Evolutionary conservation across 2,329 filamentous ascomycete genomes (phyloP).

Genomic region (Aspergillus tamarii): DNA sequence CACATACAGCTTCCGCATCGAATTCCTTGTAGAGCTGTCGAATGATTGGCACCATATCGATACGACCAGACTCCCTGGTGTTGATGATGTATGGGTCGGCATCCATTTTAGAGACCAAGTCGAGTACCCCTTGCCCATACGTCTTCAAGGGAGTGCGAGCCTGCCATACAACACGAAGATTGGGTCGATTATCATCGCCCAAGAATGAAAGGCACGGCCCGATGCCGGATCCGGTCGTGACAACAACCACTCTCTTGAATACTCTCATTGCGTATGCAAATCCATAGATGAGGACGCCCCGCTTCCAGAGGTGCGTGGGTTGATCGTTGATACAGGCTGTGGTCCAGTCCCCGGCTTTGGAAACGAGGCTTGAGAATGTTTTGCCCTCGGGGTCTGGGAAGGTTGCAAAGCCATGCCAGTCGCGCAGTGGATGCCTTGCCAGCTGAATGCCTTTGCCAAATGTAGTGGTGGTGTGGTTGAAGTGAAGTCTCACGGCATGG

Average conservation of each 20-base stretch:
- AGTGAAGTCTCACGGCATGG: slow-evolving; percentile 73
- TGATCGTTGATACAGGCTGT: slow-evolving; percentile 63
- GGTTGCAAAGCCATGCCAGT: slow-evolving; percentile 78
- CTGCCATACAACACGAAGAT: slow-evolving; percentile 68
- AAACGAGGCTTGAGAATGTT: slow-evolving; percentile 71
- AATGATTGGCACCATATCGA: slow-evolving; percentile 62
- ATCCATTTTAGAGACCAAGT: slow-evolving; percentile 61
- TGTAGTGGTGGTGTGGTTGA: slow-evolving; percentile 64
- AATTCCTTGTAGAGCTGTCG: slow-evolving; percentile 54
- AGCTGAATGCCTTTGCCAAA: slow-evolving; percentile 63
- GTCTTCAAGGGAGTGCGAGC: slow-evolving; percentile 64
- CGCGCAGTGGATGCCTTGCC: slow-evolving; percentile 64
- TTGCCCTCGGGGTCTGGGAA: slow-evolving; percentile 63
- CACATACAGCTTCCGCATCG: slow-evolving; percentile 68
- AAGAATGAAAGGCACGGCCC: slow-evolving; percentile 69
- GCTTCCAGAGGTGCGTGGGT: slow-evolving; percentile 67
- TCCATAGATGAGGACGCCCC: slow-evolving; percentile 68
- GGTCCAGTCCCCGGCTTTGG: slow-evolving; percentile 78
- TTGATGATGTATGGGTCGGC: slow-evolving; percentile 69
- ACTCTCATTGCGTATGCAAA: slow-evolving; percentile 69
- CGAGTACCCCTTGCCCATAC: slow-evolving; percentile 62
- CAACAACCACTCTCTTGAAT: slow-evolving; percentile 67
- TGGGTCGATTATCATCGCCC: slow-evolving; percentile 48
- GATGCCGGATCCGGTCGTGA: slow-evolving; percentile 74
- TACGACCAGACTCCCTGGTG: slow-evolving; percentile 61